Evolutionary conservation across 2,329 filamentous ascomycete genomes (phyloP), one percentile per base, ranked within the genome.

Genomic region (Exophiala xenobiotica): DNA sequence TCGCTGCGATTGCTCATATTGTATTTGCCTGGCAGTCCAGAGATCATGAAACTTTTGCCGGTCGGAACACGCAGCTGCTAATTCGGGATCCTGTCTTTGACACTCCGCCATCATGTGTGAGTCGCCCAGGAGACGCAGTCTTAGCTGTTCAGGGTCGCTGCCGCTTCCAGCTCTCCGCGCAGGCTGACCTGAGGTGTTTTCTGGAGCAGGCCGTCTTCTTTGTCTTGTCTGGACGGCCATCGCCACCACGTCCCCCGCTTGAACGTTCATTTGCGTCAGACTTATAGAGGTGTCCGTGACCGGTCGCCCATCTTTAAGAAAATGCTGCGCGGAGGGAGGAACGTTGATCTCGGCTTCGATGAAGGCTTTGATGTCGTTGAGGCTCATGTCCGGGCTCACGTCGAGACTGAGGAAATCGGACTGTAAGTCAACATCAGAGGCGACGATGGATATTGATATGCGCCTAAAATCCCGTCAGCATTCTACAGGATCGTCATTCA

Each of bases 231-330:
- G 67, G 60, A 96, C 86, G 67, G 95, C 87, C 61, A 97, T 80
- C 23, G 88, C 90, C 59, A 99, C 76, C 88, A 99, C 91, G 65
- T 96, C 93, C 49, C 90, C 90, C 71, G 97, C 89, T 42, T 78
- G 81, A 63, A 99, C 87, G 35, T 86, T 81, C 24, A 91, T 80
- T 63, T 92, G 80, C 61, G 90, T 82, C 65, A 99, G 80, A 2
- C 90, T 96, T 69, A 90, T 87, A 52, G 79, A 72, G 63, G 91
- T 86, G 70, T 90, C 85, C 60, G 76, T 79, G 49, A 99, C 82
- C 35, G 91, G 81, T 59, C 83, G 81, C 59, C 92, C 93, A 68
- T 96, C 95, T 74, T 92, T 87, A 72, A 93, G 95, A 66, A 97
- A 85, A 66, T 90, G 85, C 69, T 96, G 90, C 40, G 86, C 78